phyloP scores from a whole-genome alignment of 73 alveolate genomes.

The Tetrahymena elliotti region DNA sequence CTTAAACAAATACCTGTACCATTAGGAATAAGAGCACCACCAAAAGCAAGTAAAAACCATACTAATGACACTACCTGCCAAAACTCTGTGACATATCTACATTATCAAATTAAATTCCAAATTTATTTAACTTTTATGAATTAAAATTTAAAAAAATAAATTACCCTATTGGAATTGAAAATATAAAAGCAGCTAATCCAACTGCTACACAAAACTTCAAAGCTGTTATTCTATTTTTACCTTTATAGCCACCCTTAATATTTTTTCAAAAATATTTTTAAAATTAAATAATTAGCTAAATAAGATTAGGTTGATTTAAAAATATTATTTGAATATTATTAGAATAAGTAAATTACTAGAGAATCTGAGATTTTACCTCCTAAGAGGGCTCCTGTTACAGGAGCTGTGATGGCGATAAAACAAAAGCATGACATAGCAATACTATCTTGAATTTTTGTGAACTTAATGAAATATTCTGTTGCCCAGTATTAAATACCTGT shows the following conservation, averaged over 20 bases:
- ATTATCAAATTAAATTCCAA: neutral
- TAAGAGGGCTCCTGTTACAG: slow-evolving; percentile 82
- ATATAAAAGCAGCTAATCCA: slow-evolving; percentile 67
- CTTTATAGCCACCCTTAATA: slow-evolving; percentile 85
- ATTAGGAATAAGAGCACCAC: slow-evolving; percentile 86
- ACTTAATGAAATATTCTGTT: slow-evolving; percentile 64
- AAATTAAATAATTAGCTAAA: too few relatives aligned
- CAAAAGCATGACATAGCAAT: slow-evolving; percentile 62
- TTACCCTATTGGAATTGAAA: slow-evolving; percentile 71
- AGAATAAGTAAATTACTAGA: neutral
- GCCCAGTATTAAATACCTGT: slow-evolving; percentile 94
- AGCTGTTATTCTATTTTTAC: slow-evolving; percentile 72
- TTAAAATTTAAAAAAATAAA: too few relatives aligned
- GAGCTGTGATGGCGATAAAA: slow-evolving; percentile 71
- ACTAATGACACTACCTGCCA: slow-evolving; percentile 59
- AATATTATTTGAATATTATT: neutral
- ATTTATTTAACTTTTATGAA: too few relatives aligned
- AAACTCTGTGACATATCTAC: slow-evolving; percentile 65
- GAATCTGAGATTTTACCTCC: slow-evolving; percentile 82
- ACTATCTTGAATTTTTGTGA: slow-evolving; percentile 56
- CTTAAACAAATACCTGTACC: slow-evolving; percentile 85
- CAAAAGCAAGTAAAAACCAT: slow-evolving; percentile 83
- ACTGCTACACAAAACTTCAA: slow-evolving; percentile 67
- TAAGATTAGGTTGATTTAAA: too few relatives aligned
- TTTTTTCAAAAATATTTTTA: neutral